Conservation (phyloP, 176 grass and related monocot genomes). For the Musa beccarii region DNA sequence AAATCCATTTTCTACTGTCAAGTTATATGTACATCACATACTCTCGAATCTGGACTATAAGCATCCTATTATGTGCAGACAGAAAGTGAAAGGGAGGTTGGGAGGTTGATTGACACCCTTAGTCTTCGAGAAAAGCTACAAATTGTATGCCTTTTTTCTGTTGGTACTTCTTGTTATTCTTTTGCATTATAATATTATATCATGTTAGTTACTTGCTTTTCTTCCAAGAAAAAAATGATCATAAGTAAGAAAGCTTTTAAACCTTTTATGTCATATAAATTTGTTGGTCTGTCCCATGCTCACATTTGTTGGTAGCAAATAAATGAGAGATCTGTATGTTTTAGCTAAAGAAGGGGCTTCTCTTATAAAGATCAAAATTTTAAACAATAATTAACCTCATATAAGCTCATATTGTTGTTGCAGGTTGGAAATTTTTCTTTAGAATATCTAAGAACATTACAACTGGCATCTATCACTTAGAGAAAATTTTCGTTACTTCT, state of each 20-base stretch:
- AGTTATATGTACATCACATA: neutral
- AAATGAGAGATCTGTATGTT: too few species aligned
- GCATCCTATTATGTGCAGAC: conserved; percentile 17
- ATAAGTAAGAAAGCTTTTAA: neutral
- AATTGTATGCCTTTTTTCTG: conserved; percentile 58
- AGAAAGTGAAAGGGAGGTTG: conserved; percentile 44
- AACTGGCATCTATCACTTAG: too few species aligned
- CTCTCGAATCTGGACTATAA: neutral
- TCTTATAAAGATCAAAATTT: too few species aligned
- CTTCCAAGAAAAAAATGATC: neutral
- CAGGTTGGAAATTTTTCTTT: too few species aligned
- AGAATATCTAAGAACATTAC: too few species aligned
- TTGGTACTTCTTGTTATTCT: conserved; percentile 14
- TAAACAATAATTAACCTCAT: too few species aligned
- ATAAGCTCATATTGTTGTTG: too few species aligned
- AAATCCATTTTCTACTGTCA: neutral
- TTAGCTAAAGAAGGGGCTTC: too few species aligned
- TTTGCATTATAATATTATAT: neutral
- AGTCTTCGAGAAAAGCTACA: conserved; percentile 64
- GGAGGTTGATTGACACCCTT: conserved; percentile 75
- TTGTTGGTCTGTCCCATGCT: neutral
- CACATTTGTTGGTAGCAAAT: too few species aligned
- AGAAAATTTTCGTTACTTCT: too few species aligned
- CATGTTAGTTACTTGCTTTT: neutral
- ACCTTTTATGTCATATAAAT: neutral